Evolutionary conservation across 2,329 filamentous ascomycete species (phyloP), one percentile per base, ranked within the genome.

Genomic region (Escovopsis sp.): DNA sequence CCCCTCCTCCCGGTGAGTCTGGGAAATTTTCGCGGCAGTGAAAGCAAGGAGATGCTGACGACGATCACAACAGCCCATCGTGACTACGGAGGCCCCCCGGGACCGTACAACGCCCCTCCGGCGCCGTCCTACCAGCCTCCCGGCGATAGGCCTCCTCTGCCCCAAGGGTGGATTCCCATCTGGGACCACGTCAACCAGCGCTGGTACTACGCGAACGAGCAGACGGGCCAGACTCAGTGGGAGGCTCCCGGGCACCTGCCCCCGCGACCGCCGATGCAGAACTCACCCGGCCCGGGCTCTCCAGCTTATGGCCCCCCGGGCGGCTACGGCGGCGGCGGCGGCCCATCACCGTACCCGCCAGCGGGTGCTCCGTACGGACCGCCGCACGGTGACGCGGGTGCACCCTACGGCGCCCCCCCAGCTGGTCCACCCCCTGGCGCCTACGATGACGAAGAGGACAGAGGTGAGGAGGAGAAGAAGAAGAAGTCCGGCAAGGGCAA

Each of bases 121-220:
- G 47, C 36, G 19, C 59, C 58, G 11, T 42, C 41, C 9, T 63
- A 61, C 43, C 54, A 60, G 37, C 60, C 60, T 26, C 59, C 61
- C 7, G 53, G 55, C 15, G 57, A 59, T 47, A 57, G 56, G 45
- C 70, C 77, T 23, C 63, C 72, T 46, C 63, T 80, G 48, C 68
- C 78, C 23, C 54, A 66, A 40, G 78, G 78, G 49, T 83, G 79
- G 78, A 61, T 65, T 26, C 65, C 75, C 23, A 72, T 80, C 57
- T 83, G 71, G 60, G 78, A 83, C 49, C 69, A 73, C 44, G 66
- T 65, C 45, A 63, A 68, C 46, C 72, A 78, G 53, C 72, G 74
- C 43, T 81, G 74, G 64, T 82, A 74, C 61, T 84, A 79, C 53
- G 66, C 76, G 44, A 76, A 82, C 56, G 62, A 74, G 44, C 65